Evolutionary conservation across 208 protist species (phyloP).

Genomic region (Wallacemonas sp.): DNA sequence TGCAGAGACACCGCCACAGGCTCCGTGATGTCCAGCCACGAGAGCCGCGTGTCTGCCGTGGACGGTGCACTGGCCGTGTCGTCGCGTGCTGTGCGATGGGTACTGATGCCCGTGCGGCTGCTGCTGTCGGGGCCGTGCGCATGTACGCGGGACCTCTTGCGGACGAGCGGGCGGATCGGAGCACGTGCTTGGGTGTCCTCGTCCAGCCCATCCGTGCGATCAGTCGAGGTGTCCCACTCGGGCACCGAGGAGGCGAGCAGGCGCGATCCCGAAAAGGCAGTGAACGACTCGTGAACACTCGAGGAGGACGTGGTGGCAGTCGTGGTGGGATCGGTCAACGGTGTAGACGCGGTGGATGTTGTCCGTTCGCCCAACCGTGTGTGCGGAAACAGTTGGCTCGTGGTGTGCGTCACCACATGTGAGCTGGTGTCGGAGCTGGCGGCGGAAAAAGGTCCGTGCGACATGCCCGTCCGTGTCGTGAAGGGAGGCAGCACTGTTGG

Average conservation of each 20-base stretch:
- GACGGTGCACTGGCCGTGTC: background rate
- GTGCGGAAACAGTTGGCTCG: background rate
- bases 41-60: background rate
- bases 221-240: background rate
- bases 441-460: background rate
- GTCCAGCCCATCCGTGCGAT: no score
- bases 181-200: background rate
- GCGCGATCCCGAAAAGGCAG: no score
- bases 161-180: conserved; percentile 1
- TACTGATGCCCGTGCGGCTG: background rate
- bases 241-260: background rate
- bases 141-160: background rate
- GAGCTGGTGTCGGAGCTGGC: background rate
- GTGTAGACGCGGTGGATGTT: no score
- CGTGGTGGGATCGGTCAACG: no score
- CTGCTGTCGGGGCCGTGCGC: background rate
- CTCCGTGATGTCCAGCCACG: conserved; percentile 1
- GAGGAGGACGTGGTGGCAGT: background rate
- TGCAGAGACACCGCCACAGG: background rate
- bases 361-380: no score
- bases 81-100: background rate
- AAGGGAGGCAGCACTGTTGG: conserved; percentile 1
- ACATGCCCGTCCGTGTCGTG: background rate
- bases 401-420: background rate
- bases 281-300: no score